These are phyloP conservation scores for Fraxinus pennsylvanica DNA, from an alignment of 257 asterid species.

Conservation along the genomic window DNA sequence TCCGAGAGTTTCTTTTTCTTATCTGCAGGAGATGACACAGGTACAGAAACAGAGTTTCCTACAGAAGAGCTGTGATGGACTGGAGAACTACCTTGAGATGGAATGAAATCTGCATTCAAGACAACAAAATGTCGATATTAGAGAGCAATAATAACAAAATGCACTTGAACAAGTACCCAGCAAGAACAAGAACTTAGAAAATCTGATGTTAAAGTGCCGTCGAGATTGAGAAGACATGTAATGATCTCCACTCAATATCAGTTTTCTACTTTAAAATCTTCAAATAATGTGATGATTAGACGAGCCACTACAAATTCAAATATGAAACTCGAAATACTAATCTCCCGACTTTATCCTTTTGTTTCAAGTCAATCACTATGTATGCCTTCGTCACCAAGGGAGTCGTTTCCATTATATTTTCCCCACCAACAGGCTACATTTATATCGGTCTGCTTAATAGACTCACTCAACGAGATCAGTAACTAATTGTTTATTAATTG, in stretches of 20 bases:
- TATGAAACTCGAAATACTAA: background rate
- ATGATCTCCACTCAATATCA: background rate
- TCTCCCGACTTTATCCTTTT: background rate
- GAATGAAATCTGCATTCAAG: slow-evolving; percentile 57
- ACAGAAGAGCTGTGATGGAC: slow-evolving; percentile 46
- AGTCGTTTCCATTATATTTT: background rate
- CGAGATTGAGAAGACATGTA: background rate
- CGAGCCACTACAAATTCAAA: background rate
- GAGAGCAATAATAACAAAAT: background rate
- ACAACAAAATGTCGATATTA: background rate
- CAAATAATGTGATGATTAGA: background rate
- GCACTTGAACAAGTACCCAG: background rate
- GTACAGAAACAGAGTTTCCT: slow-evolving; percentile 27
- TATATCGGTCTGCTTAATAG: background rate
- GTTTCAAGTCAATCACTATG: background rate
- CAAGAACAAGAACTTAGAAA: background rate
- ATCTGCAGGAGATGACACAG: slow-evolving; percentile 39
- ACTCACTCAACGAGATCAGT: background rate
- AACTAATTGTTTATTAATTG: background rate
- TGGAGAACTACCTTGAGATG: slow-evolving; percentile 74
- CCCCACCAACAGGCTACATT: background rate
- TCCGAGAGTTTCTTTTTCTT: slow-evolving; percentile 61
- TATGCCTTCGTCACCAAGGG: background rate
- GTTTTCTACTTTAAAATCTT: background rate
- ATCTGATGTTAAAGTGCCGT: background rate